These are phyloP conservation scores for Neonothopanus nambi DNA, from an alignment of 1,284 basidiomycete species.

Conservation along the genomic window DNA sequence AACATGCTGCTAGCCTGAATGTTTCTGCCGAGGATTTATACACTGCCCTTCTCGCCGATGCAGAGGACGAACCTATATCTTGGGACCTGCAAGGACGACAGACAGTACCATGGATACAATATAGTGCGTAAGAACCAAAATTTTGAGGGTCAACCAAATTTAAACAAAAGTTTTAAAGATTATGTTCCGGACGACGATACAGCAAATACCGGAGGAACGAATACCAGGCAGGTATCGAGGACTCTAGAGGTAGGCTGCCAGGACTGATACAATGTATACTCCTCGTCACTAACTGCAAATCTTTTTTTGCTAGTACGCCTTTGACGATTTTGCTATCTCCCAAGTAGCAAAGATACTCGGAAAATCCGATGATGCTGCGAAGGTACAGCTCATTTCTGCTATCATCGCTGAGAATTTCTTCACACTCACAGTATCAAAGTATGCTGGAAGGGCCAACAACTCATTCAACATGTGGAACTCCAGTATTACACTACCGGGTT, in stretches of 20 bases:
- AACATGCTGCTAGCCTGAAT: conserved; percentile 43
- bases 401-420: neutral
- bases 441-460: conserved; percentile 53
- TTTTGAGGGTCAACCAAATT: too few species aligned
- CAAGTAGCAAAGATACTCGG: conserved; percentile 59
- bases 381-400: conserved; percentile 33
- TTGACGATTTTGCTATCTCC: conserved; percentile 63
- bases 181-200: conserved; percentile 57
- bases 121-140: conserved; percentile 31
- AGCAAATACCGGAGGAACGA: conserved; percentile 47
- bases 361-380: conserved; percentile 44
- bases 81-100: conserved; percentile 66
- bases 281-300: neutral
- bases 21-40: conserved; percentile 51
- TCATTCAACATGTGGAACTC: conserved; percentile 62
- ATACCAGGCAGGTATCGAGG: conserved; percentile 59
- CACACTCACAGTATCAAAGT: conserved; percentile 34
- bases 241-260: conserved; percentile 48
- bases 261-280: neutral
- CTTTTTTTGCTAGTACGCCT: conserved; percentile 47
- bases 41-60: conserved; percentile 53
- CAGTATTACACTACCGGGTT: conserved; percentile 49
- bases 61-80: conserved; percentile 55
- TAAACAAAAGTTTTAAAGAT: conserved; percentile 29
- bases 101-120: conserved; percentile 54